Percentiles rank a stretch among this genome's conserved stretches.
phyloP scores from a whole-genome alignment of 2,329 filamentous ascomycete species.

The Talaromyces amestolkiae region DNA sequence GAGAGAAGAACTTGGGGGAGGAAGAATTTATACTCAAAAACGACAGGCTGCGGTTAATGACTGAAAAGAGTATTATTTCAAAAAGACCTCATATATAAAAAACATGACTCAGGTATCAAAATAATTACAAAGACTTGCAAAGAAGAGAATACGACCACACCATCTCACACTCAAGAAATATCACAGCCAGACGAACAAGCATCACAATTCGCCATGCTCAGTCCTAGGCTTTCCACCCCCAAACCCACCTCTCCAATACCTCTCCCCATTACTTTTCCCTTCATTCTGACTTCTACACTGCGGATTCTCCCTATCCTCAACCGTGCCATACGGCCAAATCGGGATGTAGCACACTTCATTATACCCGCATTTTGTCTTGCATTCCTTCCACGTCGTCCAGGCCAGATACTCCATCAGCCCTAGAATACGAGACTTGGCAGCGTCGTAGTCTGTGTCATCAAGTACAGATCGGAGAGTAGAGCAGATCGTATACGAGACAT shows the following conservation, averaged over 20 bases:
- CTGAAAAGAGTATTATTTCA: too few species aligned
- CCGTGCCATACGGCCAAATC: conserved; percentile 61
- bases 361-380: conserved; percentile 48
- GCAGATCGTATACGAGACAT: conserved; percentile 34
- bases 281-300: conserved; percentile 38
- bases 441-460: conserved; percentile 23
- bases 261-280: neutral
- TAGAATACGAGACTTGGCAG: conserved; percentile 34
- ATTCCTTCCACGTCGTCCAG: conserved; percentile 62
- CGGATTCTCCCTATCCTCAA: conserved; percentile 55
- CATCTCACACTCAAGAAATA: too few species aligned
- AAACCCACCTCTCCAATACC: conserved; percentile 13
- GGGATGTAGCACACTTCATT: conserved; percentile 61
- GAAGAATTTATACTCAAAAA: too few species aligned
- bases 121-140: neutral
- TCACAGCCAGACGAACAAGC: neutral
- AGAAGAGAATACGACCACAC: neutral
- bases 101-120: neutral
- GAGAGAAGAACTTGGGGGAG: too few species aligned
- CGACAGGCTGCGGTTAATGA: too few species aligned
- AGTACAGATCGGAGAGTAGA: conserved; percentile 29
- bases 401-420: conserved; percentile 51
- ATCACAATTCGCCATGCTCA: conserved; percentile 9
- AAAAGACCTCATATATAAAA: too few species aligned
- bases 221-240: neutral